Base-by-base conservation (phyloP, 1,139 yeast genomes). In the Saccharomyces pastorianus region DNA sequence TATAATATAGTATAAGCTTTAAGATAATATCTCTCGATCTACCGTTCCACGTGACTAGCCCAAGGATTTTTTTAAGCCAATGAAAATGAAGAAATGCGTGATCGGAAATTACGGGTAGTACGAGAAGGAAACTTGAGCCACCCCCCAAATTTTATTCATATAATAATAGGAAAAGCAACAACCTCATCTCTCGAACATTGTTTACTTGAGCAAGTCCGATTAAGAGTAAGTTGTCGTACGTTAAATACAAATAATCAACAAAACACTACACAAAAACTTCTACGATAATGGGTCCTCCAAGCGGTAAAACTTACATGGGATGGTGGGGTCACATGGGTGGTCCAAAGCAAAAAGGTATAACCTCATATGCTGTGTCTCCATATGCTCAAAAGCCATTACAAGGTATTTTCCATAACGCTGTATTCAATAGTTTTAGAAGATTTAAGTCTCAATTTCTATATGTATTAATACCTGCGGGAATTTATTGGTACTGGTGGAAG, bases 371-470 rank as follows among this genome's bases (percentile, higher is more conserved):
- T 56, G 91, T 93, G 59, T 87, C 99, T 60, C 96, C 97, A 60
- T 88, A 80, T 66, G 97, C 96, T 57, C 95, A 95, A 74, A 85
- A 83, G 73, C 97, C 98, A 57, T 79, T 93, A 71, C 85, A 86
- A 73, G 96, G 96, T 63, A 83, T 85, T 64, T 80, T 86, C 66
- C 83, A 91, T 79, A 84, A 82, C 73, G 89, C 96, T 56, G 75
- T 91, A 64, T 91, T 88, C 85, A 93, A 95, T 84, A 82, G 88
- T 51, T 88, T 88, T 81, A 90, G 99, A 82, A 88, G 99, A 81
- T 84, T 86, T 66, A 88, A 83, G 77, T 79, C 86, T 70, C 98
- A 93, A 78, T 82, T 84, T 61, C 76, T 93, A 66, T 93, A 78
- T 76, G 76, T 93, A 58, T 75, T 82, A 55, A 72, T 90, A 63